phyloP scores from a whole-genome alignment of 2,329 filamentous ascomycete species.

The Geosmithia morbida region DNA sequence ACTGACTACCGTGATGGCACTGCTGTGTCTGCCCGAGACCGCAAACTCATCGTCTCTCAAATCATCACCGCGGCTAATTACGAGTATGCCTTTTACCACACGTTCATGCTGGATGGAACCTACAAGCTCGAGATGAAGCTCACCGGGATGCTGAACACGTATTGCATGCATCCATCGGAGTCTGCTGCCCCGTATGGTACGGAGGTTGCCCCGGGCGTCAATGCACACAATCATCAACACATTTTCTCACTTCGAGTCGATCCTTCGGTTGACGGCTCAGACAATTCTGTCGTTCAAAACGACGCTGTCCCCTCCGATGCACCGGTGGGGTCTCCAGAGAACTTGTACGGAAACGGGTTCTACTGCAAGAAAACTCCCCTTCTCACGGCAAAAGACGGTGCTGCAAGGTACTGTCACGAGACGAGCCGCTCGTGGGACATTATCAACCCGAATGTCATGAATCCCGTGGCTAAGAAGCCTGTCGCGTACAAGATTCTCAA shows the following conservation, averaged over 20 bases:
- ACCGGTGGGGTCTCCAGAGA: slow-evolving; percentile 66
- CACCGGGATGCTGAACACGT: slow-evolving; percentile 87
- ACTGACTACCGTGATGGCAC: slow-evolving; percentile 87
- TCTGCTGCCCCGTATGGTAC: slow-evolving; percentile 81
- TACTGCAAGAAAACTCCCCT: slow-evolving; percentile 74
- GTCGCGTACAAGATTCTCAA: slow-evolving; percentile 82
- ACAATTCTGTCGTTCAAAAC: slow-evolving; percentile 74
- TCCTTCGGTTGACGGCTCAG: slow-evolving; percentile 70
- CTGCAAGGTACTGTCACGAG: slow-evolving; percentile 67
- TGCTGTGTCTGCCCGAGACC: slow-evolving; percentile 68
- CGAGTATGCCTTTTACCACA: slow-evolving; percentile 51
- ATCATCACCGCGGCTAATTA: slow-evolving; percentile 95
- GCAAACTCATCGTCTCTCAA: slow-evolving; percentile 77
- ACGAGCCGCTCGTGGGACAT: slow-evolving; percentile 86
- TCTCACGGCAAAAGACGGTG: slow-evolving; percentile 50
- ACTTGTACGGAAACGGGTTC: slow-evolving; percentile 84
- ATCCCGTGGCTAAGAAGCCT: slow-evolving; percentile 75
- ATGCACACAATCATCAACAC: slow-evolving; percentile 93
- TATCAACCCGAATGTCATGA: slow-evolving; percentile 65
- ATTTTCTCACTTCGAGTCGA: slow-evolving; percentile 85
- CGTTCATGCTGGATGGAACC: slow-evolving; percentile 57
- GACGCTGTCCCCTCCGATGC: slow-evolving; percentile 60
- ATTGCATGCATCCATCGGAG: slow-evolving; percentile 65
- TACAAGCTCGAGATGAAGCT: slow-evolving; percentile 86
- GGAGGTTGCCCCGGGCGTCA: slow-evolving; percentile 72